phyloP scores from a whole-genome alignment of 495 filamentous ascomycete species.

The Neurospora sp. region DNA sequence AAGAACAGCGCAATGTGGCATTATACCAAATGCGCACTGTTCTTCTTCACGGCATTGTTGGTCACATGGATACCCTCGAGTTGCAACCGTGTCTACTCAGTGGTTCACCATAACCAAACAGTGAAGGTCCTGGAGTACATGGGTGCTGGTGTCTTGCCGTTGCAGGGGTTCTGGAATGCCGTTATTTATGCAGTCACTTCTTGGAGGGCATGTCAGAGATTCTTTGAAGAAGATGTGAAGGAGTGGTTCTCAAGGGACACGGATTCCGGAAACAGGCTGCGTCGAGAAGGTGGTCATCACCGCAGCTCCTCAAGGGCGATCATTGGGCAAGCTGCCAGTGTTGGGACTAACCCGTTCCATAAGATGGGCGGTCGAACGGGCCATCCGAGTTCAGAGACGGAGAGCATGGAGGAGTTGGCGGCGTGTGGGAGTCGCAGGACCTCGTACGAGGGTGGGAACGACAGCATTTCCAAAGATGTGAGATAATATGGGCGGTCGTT shows the following conservation, averaged over 20 bases:
- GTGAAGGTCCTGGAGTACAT: slow-evolving; percentile 56
- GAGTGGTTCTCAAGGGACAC: neutral
- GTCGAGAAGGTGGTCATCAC: neutral
- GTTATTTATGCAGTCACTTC: slow-evolving; percentile 67
- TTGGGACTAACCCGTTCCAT: neutral
- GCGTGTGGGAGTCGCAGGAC: neutral
- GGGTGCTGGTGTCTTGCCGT: slow-evolving; percentile 64
- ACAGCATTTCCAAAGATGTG: neutral
- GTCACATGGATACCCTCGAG: slow-evolving; percentile 84
- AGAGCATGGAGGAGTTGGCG: neutral
- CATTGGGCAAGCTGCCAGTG: neutral
- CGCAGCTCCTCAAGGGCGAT: neutral
- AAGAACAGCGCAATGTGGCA: slow-evolving; percentile 52
- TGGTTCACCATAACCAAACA: slow-evolving; percentile 44
- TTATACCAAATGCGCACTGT: slow-evolving; percentile 71
- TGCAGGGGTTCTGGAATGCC: slow-evolving; percentile 84
- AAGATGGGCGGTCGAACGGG: neutral
- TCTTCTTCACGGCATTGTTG: slow-evolving; percentile 77
- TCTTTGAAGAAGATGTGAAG: neutral
- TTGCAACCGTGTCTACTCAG: slow-evolving; percentile 63
- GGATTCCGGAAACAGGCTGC: neutral
- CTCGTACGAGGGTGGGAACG: neutral
- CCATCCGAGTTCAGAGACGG: neutral
- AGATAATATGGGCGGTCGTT: neutral
- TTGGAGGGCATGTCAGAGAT: slow-evolving; percentile 33